Base-by-base conservation (phyloP, 129 eudicot species). In the Flaveria linearis region DNA sequence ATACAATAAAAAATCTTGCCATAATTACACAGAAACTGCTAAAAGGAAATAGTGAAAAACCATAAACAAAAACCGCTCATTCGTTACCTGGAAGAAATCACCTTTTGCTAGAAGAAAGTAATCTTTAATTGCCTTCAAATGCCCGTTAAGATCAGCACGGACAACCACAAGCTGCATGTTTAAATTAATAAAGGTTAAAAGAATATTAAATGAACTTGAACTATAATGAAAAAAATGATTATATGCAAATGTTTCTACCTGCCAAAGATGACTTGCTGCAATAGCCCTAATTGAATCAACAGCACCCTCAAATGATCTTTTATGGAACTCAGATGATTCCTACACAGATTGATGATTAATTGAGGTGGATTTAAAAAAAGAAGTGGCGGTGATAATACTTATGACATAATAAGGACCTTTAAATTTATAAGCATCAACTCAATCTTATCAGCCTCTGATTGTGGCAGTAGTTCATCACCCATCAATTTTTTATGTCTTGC, bases 211-310 rank as follows among this genome's bases (percentile, higher is more conserved):
- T 11, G 17, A 56, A n/a, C 16, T 64, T 13, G 17, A 73, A 50
- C 71, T 7, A 65, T 7, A 26, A 20, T 77, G 28, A 60, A n/a
- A 53, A 13, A 7, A 16, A 50, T 17, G 45, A 57, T 73, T 33
- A 61, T 12, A 49, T 7, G 46, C n/a, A 18, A 71, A 68, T n/a
- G 28, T 71, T 64, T 68, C 60, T 25, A 88, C 99, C 99, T 94
- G 96, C 99, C 99, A 94, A 77, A 94, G 99, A 87, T 91, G 97
- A 83, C 94, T 89, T 75, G 99, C 99, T 69, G 99, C 99, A 86
- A 91, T 88, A 28, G 92, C 86, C 75, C 92, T 86, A 49, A 91
- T 86, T 63, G 99, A 85, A 84, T 89, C 92, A 81, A 94, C 87
- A 28, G 96, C 90, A 75, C 85, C 83, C 85, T 91, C 97, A 85